Evolutionary conservation across 345 rosid genomes (phyloP).

Genomic region (Populus simonii): DNA sequence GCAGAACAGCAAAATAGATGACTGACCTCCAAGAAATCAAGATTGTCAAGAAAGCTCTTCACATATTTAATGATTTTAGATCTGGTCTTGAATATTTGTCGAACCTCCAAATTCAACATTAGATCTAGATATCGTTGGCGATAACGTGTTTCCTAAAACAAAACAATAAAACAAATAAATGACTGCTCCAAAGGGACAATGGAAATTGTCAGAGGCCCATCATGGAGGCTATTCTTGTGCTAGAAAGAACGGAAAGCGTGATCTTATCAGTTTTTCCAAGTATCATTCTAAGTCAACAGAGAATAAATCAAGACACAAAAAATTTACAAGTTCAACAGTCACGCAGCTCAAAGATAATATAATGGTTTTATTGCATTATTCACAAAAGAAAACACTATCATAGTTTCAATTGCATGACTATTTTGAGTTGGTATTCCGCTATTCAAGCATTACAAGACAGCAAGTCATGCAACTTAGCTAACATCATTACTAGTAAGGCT

Average conservation of each 20-base stretch:
- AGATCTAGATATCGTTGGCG: slow-evolving; percentile 91
- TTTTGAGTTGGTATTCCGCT: background rate
- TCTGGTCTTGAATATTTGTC: slow-evolving; percentile 71
- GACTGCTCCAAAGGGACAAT: background rate
- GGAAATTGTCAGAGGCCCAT: background rate
- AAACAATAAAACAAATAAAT: slow-evolving; percentile 3
- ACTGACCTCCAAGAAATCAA: slow-evolving; percentile 74
- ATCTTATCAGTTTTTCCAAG: background rate
- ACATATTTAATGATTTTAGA: slow-evolving; percentile 55
- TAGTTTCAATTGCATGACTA: background rate
- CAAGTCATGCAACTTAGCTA: background rate
- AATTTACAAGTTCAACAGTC: background rate
- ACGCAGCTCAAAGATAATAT: background rate
- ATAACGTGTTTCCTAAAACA: slow-evolving; percentile 73
- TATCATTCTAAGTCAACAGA: background rate
- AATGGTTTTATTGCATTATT: background rate
- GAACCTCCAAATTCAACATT: slow-evolving; percentile 75
- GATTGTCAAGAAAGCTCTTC: slow-evolving; percentile 65
- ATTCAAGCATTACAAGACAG: background rate
- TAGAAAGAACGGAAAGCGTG: background rate
- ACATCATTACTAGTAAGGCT: background rate
- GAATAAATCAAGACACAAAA: background rate
- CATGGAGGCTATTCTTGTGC: background rate
- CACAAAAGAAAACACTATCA: background rate
- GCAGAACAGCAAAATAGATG: background rate